phyloP scores from a whole-genome alignment of 176 grass and related monocot genomes.

The Oropetium thomaeum region DNA sequence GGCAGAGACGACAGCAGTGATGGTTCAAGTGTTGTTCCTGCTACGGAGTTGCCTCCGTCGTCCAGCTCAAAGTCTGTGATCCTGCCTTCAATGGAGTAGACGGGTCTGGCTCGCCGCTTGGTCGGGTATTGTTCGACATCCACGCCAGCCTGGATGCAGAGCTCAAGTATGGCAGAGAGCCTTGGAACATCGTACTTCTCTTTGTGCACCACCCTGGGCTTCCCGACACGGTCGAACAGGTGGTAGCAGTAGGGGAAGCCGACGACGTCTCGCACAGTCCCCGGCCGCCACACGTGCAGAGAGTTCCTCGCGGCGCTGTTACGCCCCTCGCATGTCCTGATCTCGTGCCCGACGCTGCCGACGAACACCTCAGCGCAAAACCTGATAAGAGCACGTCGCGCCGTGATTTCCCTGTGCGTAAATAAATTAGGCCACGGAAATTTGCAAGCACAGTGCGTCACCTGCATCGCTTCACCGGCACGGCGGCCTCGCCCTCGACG shows the following conservation, averaged over 20 bases:
- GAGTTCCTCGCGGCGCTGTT: slow-evolving; percentile 55
- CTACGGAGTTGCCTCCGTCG: neutral
- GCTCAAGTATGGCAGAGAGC: slow-evolving; percentile 62
- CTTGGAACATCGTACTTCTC: slow-evolving; percentile 50
- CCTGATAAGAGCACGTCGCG: slow-evolving; percentile 15
- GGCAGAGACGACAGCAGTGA: neutral
- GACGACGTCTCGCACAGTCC: slow-evolving; percentile 44
- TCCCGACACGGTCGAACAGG: slow-evolving; percentile 54
- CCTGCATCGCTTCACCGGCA: slow-evolving; percentile 54
- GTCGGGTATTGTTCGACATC: slow-evolving; percentile 52
- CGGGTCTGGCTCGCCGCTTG: slow-evolving; percentile 51
- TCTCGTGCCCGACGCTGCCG: slow-evolving; percentile 44
- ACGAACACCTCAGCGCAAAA: slow-evolving; percentile 65
- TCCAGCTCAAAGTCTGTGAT: slow-evolving; percentile 62
- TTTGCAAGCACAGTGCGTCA: neutral
- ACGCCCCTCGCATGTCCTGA: slow-evolving; percentile 60
- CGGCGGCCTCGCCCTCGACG: slow-evolving; percentile 30
- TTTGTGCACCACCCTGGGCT: slow-evolving; percentile 67
- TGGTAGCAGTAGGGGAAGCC: slow-evolving; percentile 75
- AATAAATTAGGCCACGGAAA: neutral
- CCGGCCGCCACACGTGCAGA: slow-evolving; percentile 56
- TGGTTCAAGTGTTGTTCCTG: neutral
- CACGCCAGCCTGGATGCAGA: slow-evolving; percentile 64
- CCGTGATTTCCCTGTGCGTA: neutral
- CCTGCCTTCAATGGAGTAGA: slow-evolving; percentile 70